Conservation (phyloP, 2,329 filamentous ascomycete genomes). For the Lasiodiplodia sp. region DNA sequence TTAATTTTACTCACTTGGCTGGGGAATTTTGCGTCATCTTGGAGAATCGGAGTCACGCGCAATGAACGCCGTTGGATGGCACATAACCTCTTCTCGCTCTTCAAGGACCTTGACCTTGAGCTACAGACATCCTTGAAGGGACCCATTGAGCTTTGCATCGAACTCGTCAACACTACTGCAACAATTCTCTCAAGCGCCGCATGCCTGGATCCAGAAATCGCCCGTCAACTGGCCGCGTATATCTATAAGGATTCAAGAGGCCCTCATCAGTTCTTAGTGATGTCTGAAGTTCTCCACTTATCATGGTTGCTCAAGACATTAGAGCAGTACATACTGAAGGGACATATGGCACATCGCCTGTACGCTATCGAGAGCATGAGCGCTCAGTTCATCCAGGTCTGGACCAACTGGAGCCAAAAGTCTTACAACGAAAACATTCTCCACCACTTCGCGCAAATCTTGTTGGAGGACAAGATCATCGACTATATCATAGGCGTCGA, state of each 20-base stretch:
- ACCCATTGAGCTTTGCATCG: conserved; percentile 23
- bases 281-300: conserved; percentile 60
- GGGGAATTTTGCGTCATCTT: not conserved
- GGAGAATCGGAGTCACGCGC: not conserved
- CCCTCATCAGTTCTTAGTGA: not conserved
- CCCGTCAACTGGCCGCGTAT: conserved; percentile 3
- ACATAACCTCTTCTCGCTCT: not conserved
- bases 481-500: conserved; percentile 89
- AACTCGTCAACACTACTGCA: conserved; percentile 9
- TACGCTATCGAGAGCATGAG: conserved; percentile 79
- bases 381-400: conserved; percentile 71
- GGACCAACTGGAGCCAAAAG: conserved; percentile 56
- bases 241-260: conserved; percentile 13
- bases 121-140: conserved; percentile 20
- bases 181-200: not conserved
- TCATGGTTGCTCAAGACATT: conserved; percentile 76
- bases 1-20: conserved; percentile 5
- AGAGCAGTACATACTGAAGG: conserved; percentile 77
- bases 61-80: conserved; percentile 22
- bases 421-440: conserved; percentile 55
- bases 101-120: conserved; percentile 17
- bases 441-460: conserved; percentile 71
- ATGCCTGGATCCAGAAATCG: conserved; percentile 13
- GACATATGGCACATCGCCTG: conserved; percentile 90
- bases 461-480: conserved; percentile 75